Evolutionary conservation across 805 yeast genomes (phyloP).

Genomic region (Lipomyces anomalus): DNA sequence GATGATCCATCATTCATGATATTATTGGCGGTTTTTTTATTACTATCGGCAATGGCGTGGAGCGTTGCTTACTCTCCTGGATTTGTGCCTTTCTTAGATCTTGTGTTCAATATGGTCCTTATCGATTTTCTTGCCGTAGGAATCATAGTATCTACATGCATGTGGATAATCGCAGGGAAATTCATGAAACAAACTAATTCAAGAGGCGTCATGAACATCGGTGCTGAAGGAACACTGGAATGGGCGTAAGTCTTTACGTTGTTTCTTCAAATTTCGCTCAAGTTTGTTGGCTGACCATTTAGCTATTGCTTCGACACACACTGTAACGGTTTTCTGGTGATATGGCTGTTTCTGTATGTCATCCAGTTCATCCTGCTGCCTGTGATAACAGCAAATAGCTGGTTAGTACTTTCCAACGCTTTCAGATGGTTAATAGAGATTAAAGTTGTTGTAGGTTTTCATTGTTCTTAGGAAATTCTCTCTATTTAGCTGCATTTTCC

Average conservation of each 20-base stretch:
- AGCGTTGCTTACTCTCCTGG: conserved; percentile 74
- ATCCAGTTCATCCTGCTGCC: conserved; percentile 74
- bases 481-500: conserved; percentile 66
- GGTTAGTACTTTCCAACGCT: conserved; percentile 30
- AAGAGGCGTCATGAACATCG: conserved; percentile 28
- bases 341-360: conserved; percentile 72
- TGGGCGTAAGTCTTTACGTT: conserved; percentile 56
- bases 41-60: conserved; percentile 81
- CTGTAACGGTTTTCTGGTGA: conserved; percentile 78
- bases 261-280: neutral
- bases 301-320: conserved; percentile 81
- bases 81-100: conserved; percentile 52
- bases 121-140: conserved; percentile 77
- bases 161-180: conserved; percentile 67
- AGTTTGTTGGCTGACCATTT: neutral
- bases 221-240: conserved; percentile 50
- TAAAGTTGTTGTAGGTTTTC: conserved; percentile 38
- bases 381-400: conserved; percentile 54
- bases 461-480: conserved; percentile 68
- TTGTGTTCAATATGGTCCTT: conserved; percentile 76
- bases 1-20: conserved; percentile 89
- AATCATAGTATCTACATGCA: conserved; percentile 57
- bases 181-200: conserved; percentile 45
- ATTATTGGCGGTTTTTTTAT: conserved; percentile 58
- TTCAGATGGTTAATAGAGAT: neutral